Percentiles rank a stretch among this genome's conserved stretches.
phyloP scores from a whole-genome alignment of 305 asterid genomes.

The Fraxinus angustifolia region DNA sequence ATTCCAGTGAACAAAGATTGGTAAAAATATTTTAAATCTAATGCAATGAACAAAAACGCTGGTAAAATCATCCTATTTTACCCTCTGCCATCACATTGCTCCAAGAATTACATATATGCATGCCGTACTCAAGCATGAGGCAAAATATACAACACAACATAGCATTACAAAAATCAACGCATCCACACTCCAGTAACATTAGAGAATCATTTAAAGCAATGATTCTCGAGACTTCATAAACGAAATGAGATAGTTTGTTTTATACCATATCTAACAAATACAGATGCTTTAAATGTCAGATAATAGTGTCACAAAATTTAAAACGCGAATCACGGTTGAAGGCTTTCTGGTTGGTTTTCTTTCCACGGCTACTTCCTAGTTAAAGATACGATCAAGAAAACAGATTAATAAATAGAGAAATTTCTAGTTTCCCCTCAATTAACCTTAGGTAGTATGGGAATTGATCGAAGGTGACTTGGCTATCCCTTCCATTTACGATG shows the following conservation, averaged over 20 bases:
- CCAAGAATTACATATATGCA: not conserved
- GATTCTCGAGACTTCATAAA: not conserved
- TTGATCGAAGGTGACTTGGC: slow-evolving; percentile 62
- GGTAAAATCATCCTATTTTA: not conserved
- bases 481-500: slow-evolving; percentile 55
- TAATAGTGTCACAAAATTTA: not conserved
- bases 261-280: not conserved
- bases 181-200: not conserved
- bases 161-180: not conserved
- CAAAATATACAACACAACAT: not conserved
- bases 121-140: not conserved
- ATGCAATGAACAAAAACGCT: not conserved
- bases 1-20: not conserved
- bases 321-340: not conserved
- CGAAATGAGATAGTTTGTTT: not conserved
- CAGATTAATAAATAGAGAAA: not conserved
- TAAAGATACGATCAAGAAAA: not conserved
- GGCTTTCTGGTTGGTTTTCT: not conserved
- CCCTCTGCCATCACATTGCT: not conserved
- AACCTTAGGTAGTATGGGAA: slow-evolving; percentile 86
- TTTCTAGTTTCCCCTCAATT: not conserved
- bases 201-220: not conserved
- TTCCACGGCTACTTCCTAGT: not conserved
- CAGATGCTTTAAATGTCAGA: not conserved
- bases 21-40: not conserved